Evolutionary conservation across 352 stramenopile species (phyloP), one percentile per base, ranked within the genome.

Genomic region (Phytophthora syringae): DNA sequence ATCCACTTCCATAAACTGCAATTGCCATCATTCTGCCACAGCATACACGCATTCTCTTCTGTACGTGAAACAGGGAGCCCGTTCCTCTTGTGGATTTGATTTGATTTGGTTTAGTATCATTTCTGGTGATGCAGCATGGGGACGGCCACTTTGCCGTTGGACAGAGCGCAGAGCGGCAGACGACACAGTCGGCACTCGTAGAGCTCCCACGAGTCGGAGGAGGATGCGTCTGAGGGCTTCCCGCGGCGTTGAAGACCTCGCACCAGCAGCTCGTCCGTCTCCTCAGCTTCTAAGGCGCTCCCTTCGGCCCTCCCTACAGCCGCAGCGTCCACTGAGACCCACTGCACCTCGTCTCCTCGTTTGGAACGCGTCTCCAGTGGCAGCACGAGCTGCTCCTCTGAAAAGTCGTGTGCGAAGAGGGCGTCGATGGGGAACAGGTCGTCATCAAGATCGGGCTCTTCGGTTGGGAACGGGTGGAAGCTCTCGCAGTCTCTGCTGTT

Each of bases 111-210:
- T n/a, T n/a, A n/a, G n/a, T n/a, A n/a, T 32, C 27, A 32, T 32
- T 32, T 32, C n/a, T 43, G 7, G 13, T 43, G 28, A 22, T 64
- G 21, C 16, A 71, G 30, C 6, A 79, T n/a, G 21, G 65, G 71
- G 0, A 86, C 27, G 6, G 72, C 75, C 1, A 79, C 42, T 25
- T 60, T 57, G 18, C 55, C 53, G 6, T 70, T 25, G 22, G 12
- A 45, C 21, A 79, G 30, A 1, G 70, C 73, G 43, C 60, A 74
- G 40, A 84, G 68, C 16, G 74, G 72, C 51, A 86, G 66, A 12
- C 73, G 60, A 58, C 78, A 86, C 30, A 77, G 45, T 34, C 60
- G 58, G 47, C 78, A 86, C 53, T 84, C 78, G 27, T 71, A 76
- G n/a, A 86, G 48, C 39, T 68, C 62, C 52, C 75, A 80, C 10